Percentiles rank a stretch among this genome's conserved stretches.
Evolutionary conservation across 805 yeast genomes (phyloP).

Genomic region (Ogataea pignaliae): DNA sequence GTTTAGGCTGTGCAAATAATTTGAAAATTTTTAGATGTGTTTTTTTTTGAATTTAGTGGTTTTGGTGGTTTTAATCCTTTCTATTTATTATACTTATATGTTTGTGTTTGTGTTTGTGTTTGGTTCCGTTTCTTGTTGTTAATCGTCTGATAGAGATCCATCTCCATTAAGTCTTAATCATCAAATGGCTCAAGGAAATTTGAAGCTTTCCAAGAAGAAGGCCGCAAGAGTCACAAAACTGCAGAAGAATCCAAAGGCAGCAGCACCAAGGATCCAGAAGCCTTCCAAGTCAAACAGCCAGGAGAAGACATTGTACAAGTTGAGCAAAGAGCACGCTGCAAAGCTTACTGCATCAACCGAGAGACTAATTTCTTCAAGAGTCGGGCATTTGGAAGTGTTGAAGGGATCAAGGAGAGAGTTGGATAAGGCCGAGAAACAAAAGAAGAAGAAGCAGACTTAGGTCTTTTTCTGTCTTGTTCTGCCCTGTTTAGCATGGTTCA

Average conservation of each 20-base stretch:
- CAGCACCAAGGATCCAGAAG: slow-evolving; percentile 70
- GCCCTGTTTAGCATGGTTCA: no score
- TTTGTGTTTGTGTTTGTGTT: no score
- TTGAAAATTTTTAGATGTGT: no score
- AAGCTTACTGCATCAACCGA: slow-evolving; percentile 66
- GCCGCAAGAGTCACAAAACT: slow-evolving; percentile 57
- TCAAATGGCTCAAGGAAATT: slow-evolving; percentile 68
- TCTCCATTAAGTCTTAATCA: neutral
- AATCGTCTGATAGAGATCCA: no score
- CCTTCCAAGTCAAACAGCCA: slow-evolving; percentile 56
- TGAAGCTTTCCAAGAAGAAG: slow-evolving; percentile 47
- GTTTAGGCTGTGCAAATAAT: no score
- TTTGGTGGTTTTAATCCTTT: no score
- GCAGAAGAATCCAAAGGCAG: slow-evolving; percentile 59
- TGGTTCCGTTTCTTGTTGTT: no score
- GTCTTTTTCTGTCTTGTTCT: no score
- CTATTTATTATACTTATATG: no score
- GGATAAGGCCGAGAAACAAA: slow-evolving; percentile 54
- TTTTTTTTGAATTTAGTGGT: no score
- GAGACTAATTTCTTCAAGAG: slow-evolving; percentile 79
- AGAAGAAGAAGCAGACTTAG: neutral
- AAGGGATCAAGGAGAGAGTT: slow-evolving; percentile 86
- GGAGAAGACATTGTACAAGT: slow-evolving; percentile 42
- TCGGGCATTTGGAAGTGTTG: slow-evolving; percentile 87
- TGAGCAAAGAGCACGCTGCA: slow-evolving; percentile 53